Base-by-base conservation (phyloP, 2,329 filamentous ascomycete species). In the Venturia carpophila region DNA sequence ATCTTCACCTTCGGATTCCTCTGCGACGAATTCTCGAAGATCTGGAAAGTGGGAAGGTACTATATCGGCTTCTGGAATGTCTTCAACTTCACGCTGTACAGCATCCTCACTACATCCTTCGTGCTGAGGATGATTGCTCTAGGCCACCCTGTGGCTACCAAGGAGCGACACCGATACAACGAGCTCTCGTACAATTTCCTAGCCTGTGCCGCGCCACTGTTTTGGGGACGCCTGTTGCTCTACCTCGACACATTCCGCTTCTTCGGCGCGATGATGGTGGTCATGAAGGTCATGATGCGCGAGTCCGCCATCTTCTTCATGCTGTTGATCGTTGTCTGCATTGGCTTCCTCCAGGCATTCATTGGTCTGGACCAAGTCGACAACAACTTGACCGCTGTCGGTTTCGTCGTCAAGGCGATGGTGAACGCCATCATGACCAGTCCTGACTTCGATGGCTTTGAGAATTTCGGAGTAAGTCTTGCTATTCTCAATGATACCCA, bases 41-140 rank as follows among this genome's bases (percentile, higher is more conserved):
- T 97, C 70, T 96, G 91, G 85, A 99, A 99, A 75, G 90, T 96
- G 17, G 94, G 94, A 11, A 85, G 89, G 67, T 89, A 89, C 71
- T 97, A 97, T 72, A 82, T 99, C 65, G 88, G 91, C 24, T 99
- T 99, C 75, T 97, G 94, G 94, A 97, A 96, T 71, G 90, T 90
- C 30, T 96, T 99, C 80, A 99, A 99, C 75, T 83, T 84, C 34
- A 82, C 88, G 0, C 82, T 99, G 0, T 99, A 99, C 75, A 76
- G 83, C 0, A 80, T 97, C 1, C 80, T 99, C 42, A 84, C 86
- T 0, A 84, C 90, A 3, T 96, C 91, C 2, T 87, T 99, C 68
- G 78, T 90, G 52, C 79, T 92, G 45, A 88, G 94, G 42, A 83
- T 96, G 70, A 81, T 95, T 60, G 93, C 92, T 2, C 80, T 96